Percentiles rank a stretch among this genome's conserved stretches.
Conservation (phyloP, 1,284 basidiomycete species). For the Pseudozyma tsukubaensis region DNA sequence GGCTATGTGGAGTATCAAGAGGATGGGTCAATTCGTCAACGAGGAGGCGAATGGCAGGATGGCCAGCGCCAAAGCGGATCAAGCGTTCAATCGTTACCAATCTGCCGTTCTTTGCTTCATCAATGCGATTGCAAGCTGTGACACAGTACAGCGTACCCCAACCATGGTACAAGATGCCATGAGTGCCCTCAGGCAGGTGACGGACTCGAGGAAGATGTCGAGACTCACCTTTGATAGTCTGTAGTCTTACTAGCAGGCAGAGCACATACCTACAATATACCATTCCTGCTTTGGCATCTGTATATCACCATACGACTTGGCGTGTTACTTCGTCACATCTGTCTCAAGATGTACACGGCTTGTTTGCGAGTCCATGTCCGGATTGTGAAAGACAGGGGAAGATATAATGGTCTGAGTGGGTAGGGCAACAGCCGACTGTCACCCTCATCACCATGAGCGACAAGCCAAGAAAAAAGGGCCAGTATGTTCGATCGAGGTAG, state of each 20-base stretch:
- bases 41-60: conserved; percentile 16
- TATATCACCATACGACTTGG: too few relatives aligned
- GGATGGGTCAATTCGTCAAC: conserved; percentile 20
- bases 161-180: conserved; percentile 27
- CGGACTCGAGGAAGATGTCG: conserved; percentile 18
- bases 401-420: too few relatives aligned
- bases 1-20: conserved; percentile 26
- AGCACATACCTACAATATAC: neutral
- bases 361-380: too few relatives aligned
- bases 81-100: conserved; percentile 31
- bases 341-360: too few relatives aligned
- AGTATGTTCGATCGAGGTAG: too few relatives aligned
- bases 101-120: conserved; percentile 35
- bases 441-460: too few relatives aligned
- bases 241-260: neutral
- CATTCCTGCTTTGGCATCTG: neutral
- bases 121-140: conserved; percentile 34
- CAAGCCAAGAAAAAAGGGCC: too few relatives aligned
- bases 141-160: conserved; percentile 23
- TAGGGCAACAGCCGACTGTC: too few relatives aligned
- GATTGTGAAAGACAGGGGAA: too few relatives aligned
- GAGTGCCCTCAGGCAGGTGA: conserved; percentile 15
- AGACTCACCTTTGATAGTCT: conserved; percentile 14
- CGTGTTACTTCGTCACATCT: too few relatives aligned
- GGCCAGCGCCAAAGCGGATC: conserved; percentile 32